phyloP scores from a whole-genome alignment of 352 stramenopile genomes.

The Poterioochromonas sp. region DNA sequence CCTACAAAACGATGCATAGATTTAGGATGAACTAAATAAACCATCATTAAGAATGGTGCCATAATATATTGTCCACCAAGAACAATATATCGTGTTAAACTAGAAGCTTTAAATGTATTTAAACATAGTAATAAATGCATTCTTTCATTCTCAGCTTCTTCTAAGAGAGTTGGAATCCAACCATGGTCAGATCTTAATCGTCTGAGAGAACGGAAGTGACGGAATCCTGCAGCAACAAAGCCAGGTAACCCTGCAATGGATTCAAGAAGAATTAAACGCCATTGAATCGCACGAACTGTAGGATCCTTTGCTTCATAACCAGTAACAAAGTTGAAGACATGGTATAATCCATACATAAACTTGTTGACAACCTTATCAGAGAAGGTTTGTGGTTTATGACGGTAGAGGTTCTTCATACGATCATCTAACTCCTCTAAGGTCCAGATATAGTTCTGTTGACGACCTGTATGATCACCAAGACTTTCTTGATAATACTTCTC shows the following conservation, averaged over 20 bases:
- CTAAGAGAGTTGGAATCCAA: conserved; percentile 75
- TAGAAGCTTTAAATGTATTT: conserved; percentile 59
- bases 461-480: conserved; percentile 18
- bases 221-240: conserved; percentile 57
- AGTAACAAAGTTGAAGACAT: conserved; percentile 40
- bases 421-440: conserved; percentile 26
- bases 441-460: conserved; percentile 40
- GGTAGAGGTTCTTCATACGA: neutral
- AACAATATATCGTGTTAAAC: conserved; percentile 51
- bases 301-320: conserved; percentile 34
- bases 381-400: conserved; percentile 8
- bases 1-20: conserved; percentile 78
- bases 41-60: conserved; percentile 36
- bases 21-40: conserved; percentile 71
- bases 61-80: conserved; percentile 53
- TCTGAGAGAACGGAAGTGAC: conserved; percentile 57
- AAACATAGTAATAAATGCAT: conserved; percentile 82
- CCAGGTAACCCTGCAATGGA: conserved; percentile 59
- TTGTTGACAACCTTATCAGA: conserved; percentile 34
- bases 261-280: conserved; percentile 60
- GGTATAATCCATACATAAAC: conserved; percentile 35
- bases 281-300: conserved; percentile 26
- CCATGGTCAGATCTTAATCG: conserved; percentile 62
- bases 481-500: too few species aligned
- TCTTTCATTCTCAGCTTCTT: conserved; percentile 81